phyloP scores from a whole-genome alignment of 129 eudicot genomes.

The Arctium lappa region DNA sequence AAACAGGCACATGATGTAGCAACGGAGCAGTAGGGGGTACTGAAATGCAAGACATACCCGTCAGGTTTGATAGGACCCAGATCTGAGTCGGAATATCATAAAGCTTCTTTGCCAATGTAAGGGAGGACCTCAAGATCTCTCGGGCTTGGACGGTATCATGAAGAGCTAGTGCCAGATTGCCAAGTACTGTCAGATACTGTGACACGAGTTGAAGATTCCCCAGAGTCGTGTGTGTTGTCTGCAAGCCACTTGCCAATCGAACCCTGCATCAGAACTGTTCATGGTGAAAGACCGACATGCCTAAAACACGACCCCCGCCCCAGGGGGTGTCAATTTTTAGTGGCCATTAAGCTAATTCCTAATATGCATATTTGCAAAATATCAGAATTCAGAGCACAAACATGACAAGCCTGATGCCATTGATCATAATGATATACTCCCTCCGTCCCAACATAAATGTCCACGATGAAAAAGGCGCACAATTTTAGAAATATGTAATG shows the following conservation, averaged over 20 bases:
- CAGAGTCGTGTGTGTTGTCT: slow-evolving; percentile 68
- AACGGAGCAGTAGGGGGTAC: not conserved
- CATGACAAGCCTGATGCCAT: not conserved
- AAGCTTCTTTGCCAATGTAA: slow-evolving; percentile 91
- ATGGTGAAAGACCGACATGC: not conserved
- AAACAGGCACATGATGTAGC: not conserved
- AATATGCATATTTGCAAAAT: not conserved
- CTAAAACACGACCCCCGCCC: not conserved
- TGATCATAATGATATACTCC: not conserved
- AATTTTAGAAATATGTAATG: not conserved
- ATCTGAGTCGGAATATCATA: slow-evolving; percentile 91
- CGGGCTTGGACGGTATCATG: slow-evolving; percentile 90
- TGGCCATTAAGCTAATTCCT: too few species aligned
- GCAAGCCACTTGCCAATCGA: slow-evolving; percentile 89
- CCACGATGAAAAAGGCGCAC: not conserved
- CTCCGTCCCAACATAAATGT: not conserved
- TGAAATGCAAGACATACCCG: slow-evolving; percentile 43
- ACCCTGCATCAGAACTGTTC: slow-evolving; percentile 48
- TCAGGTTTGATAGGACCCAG: slow-evolving; percentile 83
- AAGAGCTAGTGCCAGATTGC: slow-evolving; percentile 88
- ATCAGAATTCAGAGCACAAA: not conserved
- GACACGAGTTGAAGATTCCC: slow-evolving; percentile 99
- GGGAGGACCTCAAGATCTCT: slow-evolving; percentile 87
- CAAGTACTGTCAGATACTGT: slow-evolving; percentile 85
- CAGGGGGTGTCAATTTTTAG: too few species aligned